phyloP scores from a whole-genome alignment of 495 filamentous ascomycete genomes.

The Talaromyces ruber region DNA sequence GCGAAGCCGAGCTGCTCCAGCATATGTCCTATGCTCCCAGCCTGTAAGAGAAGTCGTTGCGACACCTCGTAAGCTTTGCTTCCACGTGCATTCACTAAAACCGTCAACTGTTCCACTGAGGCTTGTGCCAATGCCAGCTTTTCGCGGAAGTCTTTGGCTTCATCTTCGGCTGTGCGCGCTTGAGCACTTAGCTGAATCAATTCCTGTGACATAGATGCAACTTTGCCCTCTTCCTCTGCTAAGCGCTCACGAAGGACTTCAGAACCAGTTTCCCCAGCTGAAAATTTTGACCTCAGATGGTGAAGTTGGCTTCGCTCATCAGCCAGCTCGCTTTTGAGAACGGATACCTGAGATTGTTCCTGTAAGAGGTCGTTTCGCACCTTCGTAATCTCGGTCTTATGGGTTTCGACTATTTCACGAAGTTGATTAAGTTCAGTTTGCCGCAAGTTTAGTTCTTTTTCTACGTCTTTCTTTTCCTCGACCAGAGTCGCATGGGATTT shows the following conservation, averaged over 20 bases:
- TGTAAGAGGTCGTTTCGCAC: constrained; percentile 37
- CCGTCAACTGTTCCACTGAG: constrained; percentile 33
- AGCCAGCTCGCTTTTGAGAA: constrained; percentile 55
- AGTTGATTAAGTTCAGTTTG: constrained; percentile 28
- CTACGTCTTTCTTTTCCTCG: constrained; percentile 38
- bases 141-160: constrained; percentile 50
- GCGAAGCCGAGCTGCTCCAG: constrained; percentile 81
- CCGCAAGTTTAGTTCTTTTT: constrained; percentile 38
- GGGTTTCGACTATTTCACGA: constrained; percentile 36
- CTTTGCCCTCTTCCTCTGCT: constrained; percentile 58
- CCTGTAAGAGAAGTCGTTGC: constrained; percentile 66
- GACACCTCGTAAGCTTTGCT: constrained; percentile 71
- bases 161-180: constrained; percentile 57
- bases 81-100: constrained; percentile 54
- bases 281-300: constrained; percentile 56
- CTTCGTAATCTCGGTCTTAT: constrained; percentile 26
- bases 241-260: constrained; percentile 65
- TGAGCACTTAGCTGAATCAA: constrained; percentile 58
- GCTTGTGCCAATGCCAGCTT: constrained; percentile 45
- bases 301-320: constrained; percentile 58
- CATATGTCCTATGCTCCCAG: constrained; percentile 65
- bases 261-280: constrained; percentile 70
- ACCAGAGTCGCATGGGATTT: constrained; percentile 25
- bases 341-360: constrained; percentile 47
- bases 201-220: constrained; percentile 51